Evolutionary conservation across 148 eudicot genomes (phyloP), one percentile per base, ranked within the genome.

Genomic region (Simmondsia chinensis): DNA sequence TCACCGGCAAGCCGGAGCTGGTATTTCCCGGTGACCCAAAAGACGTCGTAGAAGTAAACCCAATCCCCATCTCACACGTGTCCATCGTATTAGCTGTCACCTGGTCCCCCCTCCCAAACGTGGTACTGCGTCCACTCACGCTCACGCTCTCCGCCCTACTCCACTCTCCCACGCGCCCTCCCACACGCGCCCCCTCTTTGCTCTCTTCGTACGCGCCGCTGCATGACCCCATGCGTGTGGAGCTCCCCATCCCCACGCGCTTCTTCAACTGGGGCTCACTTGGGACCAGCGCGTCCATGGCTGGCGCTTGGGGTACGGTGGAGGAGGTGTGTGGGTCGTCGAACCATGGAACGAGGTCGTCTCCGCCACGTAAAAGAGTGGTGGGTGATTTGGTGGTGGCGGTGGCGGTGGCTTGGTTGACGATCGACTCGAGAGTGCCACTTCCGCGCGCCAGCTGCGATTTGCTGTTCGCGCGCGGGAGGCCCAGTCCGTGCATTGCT

Each of bases 351-450:
- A 60, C 60, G 0, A 49, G 44, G 34, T 70, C 65, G 31, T 50
- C 45, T 0, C 43, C 22, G 27, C 20, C 8, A 32, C 11, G 49
- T 45, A 23, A 15, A 34, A 47, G 13, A 6, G 35, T 13, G 4
- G 44, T 36, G 45, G 61, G 20, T 16, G 33, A 48, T 5, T 62
- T 57, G n/a, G 34, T 16, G 20, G 79, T 67, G 43, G 80, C 96
- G 5, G 56, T 57, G n/a, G 34, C 16, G 20, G 79, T 67, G 43
- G 80, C 96, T 74, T 76, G 85, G 68, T 75, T 55, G 20, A 88
- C 96, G 0, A 88, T 54, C 2, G 96, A 80, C 68, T 88, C 96
- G 0, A 88, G 72, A 8, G 88, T 88, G 6, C 83, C 96, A 11
- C 66, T 65, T 1, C 75, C 78, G 73, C n/a, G 60, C 15, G 52